Evolutionary conservation across 2,329 filamentous ascomycete genomes (phyloP).

Genomic region (Fusarium sp.): DNA sequence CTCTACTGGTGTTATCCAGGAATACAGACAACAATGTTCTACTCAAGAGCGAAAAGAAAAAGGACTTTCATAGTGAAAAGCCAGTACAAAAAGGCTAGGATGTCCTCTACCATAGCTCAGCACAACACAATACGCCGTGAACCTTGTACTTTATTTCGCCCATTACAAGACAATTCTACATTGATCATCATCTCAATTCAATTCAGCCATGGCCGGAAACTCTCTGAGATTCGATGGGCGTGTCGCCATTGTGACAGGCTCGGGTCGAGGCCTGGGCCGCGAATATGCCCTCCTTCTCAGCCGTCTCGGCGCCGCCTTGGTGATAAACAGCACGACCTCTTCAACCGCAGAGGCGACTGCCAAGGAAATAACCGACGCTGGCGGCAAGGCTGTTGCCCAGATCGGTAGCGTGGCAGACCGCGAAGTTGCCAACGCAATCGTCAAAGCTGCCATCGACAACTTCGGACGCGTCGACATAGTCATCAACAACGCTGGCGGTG

Average conservation of each 20-base stretch:
- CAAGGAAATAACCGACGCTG: not conserved
- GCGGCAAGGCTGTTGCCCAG: not conserved
- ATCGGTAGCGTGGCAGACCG: not conserved
- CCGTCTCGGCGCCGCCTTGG: not conserved
- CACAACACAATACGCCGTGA: not conserved
- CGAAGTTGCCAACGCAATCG: not conserved
- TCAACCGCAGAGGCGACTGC: not conserved
- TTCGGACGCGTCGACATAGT: constrained; percentile 7
- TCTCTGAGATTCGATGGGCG: not conserved
- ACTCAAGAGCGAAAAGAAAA: not conserved
- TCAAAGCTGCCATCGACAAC: not conserved
- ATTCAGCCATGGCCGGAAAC: not conserved
- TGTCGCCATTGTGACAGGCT: not conserved
- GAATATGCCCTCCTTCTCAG: not conserved
- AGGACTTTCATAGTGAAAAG: not conserved
- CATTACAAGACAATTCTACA: not conserved
- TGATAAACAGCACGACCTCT: not conserved
- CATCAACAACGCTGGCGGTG: constrained; percentile 8
- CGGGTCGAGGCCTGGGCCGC: not conserved
- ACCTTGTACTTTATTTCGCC: not conserved
- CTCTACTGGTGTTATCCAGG: not conserved
- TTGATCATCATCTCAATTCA: not conserved
- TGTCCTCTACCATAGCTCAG: not conserved
- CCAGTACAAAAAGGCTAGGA: not conserved
- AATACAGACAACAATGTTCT: not conserved